Conservation (phyloP, 352 stramenopile genomes). For the Pythium myriotylum region DNA sequence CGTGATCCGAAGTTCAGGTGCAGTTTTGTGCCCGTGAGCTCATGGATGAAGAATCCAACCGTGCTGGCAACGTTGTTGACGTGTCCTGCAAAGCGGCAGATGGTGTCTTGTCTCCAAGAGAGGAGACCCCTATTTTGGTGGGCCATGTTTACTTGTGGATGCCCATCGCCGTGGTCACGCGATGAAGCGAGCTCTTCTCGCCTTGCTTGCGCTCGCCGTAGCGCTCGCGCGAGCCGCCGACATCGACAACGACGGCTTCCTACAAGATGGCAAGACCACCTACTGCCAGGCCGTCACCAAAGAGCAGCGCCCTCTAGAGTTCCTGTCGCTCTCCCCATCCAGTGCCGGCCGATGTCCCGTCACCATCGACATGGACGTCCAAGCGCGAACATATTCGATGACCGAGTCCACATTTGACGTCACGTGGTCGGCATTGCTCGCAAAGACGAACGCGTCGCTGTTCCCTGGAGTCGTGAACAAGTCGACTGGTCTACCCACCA, state of each 20-base stretch:
- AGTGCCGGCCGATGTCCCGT: slow-evolving; percentile 65
- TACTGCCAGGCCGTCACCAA: slow-evolving; percentile 65
- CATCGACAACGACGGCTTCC: slow-evolving; percentile 19
- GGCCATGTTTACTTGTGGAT: too few relatives aligned
- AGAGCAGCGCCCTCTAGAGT: slow-evolving; percentile 37
- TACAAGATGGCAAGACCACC: slow-evolving; percentile 39
- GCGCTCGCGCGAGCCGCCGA: neutral
- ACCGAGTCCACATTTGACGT: slow-evolving; percentile 41
- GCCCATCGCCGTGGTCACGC: too few relatives aligned
- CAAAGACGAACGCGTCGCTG: slow-evolving; percentile 35
- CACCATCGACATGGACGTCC: slow-evolving; percentile 37
- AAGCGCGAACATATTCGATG: slow-evolving; percentile 35
- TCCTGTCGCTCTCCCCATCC: slow-evolving; percentile 41
- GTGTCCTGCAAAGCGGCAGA: too few relatives aligned
- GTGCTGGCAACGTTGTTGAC: too few relatives aligned
- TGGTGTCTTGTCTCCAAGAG: too few relatives aligned
- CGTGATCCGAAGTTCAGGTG: too few relatives aligned
- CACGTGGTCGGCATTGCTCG: slow-evolving; percentile 39
- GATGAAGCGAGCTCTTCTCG: neutral
- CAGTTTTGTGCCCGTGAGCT: too few relatives aligned
- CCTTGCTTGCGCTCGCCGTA: neutral
- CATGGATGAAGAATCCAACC: too few relatives aligned
- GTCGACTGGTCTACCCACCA: slow-evolving; percentile 14
- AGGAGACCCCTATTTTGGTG: too few relatives aligned
- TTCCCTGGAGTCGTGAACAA: slow-evolving; percentile 66